Evolutionary conservation across 2,329 filamentous ascomycete genomes (phyloP), one percentile per base, ranked within the genome.

Genomic region (Ramularia collo-cygni): DNA sequence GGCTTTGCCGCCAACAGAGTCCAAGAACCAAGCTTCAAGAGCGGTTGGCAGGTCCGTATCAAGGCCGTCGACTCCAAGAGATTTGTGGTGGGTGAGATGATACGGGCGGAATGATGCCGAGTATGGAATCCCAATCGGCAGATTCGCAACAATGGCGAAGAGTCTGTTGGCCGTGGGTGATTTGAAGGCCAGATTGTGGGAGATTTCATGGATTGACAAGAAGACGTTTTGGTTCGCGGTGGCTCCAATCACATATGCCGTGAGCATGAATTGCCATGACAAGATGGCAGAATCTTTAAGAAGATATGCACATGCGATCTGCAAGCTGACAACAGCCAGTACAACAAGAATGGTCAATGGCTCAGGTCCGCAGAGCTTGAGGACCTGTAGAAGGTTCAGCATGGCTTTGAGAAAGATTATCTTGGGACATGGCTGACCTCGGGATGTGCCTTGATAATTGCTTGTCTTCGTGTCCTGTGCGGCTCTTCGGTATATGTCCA

Each of bases 401-500:
- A 44, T 6, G 16, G 28, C 10, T 24, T 24, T 10, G 21, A 24
- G 21, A 10, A 10, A 24, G 34, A 16, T 7, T 26, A 28, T n/a
- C 6, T 37, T 29, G 14, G 35, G 38, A n/a, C 14, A 21, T 13
- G 21, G 21, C 61, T 14, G 69, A 90, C 88, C 76, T 98, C 90
- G 33, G 92, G 92, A 62, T 98, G 90, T 40, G 90, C 89, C 70
- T 95, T 96, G 67, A 98, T 96, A 57, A 98, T 98, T 47, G 88
- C 87, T 55, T 90, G 78, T 42, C 92, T 78, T 54, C 92, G 75
- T 21, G 90, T 92, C 53, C 88, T 79, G 66, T 98, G 92, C 47
- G 92, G 92, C 67, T 98, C 92, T 64, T 98, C 92, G 8, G 92
- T 95, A 62, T 98, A 96, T 28, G 92, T 95, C 92, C 93, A 96